Base-by-base conservation (phyloP, 2,329 filamentous ascomycete genomes). In the Aspergillus sp. region DNA sequence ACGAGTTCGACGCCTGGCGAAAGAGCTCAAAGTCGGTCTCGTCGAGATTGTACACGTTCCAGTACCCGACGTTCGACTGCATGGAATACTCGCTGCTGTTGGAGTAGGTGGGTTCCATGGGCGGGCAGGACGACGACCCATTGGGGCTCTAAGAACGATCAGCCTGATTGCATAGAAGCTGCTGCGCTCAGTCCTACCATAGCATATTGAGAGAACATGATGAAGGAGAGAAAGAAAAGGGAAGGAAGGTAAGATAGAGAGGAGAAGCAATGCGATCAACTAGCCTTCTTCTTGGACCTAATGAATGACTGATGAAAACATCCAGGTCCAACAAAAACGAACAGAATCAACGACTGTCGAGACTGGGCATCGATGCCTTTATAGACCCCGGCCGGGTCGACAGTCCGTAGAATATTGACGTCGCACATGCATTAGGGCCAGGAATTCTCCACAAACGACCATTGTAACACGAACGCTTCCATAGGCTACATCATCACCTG, bases 61-160 rank as follows among this genome's bases (percentile, higher is more conserved):
- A 46, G 45, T 52, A 58, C 44, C 52, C 53, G 52, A 63, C 47
- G 42, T 49, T 26, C 7, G 51, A 56, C 16, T 54, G 51, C 46
- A 52, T 50, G 16, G 61, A 61, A 30, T 55, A 56, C 30, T 62
- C 57, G 40, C 59, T 60, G 48, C 54, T 49, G 46, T 53, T 51
- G 10, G 61, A 63, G 53, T 56, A 60, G 20, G 61, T 57, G 26
- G 45, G 55, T 44, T 64, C 59, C 59, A 64, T 63, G 38, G 59
- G 57, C 22, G 61, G 57, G 41, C 60, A 62, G 49, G 52, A 49
- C 33, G 43, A 45, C 19, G 49, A 38, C 16, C 35, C 43, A 24
- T 47, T 52, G 16, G 55, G 53, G 38, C 40, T 55, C 54, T 61
- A 46, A n/a, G 41, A 19, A 20, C 20, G n/a, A 17, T 9, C 17